phyloP scores from a whole-genome alignment of 192 early-diverging fungal species.

The Mortierella antarctica region DNA sequence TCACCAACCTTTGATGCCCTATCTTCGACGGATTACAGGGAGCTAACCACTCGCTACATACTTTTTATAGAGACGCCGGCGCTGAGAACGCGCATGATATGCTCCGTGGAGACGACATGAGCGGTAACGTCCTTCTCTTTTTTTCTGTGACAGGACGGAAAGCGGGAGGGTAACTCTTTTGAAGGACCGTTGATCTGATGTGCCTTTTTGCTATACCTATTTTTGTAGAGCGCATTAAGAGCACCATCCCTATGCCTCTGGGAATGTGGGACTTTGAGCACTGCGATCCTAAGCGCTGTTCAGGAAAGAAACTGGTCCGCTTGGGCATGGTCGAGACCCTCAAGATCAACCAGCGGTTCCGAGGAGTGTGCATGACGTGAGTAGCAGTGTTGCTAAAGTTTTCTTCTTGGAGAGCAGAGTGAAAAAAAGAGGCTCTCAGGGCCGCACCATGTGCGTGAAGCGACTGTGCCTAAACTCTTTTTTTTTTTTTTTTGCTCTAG shows the following conservation, averaged over 20 bases:
- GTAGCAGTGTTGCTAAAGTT: neutral
- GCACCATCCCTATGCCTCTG: slow-evolving; percentile 72
- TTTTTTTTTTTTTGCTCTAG: slow-evolving; percentile 29
- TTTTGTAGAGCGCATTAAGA: slow-evolving; percentile 27
- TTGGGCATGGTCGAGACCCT: slow-evolving; percentile 83
- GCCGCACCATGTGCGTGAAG: neutral
- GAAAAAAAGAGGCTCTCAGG: neutral
- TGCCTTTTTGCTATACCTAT: neutral
- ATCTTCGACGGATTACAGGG: neutral
- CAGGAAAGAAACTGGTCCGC: slow-evolving; percentile 90
- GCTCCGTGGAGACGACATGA: slow-evolving; percentile 12
- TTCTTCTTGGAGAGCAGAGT: neutral
- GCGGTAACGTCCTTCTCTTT: slow-evolving; percentile 9
- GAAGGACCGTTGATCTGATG: too few species aligned
- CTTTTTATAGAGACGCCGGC: slow-evolving; percentile 31
- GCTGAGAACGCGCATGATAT: slow-evolving; percentile 46
- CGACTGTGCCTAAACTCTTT: neutral
- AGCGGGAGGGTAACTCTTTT: neutral
- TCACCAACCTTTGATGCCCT: too few species aligned
- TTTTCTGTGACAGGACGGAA: neutral
- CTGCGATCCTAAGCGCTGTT: slow-evolving; percentile 98
- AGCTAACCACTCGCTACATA: neutral
- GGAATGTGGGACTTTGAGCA: slow-evolving; percentile 98
- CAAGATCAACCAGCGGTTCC: slow-evolving; percentile 85
- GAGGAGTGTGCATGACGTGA: slow-evolving; percentile 88